Base-by-base conservation (phyloP, 768 basidiomycete genomes). In the Suillus tomentosus region DNA sequence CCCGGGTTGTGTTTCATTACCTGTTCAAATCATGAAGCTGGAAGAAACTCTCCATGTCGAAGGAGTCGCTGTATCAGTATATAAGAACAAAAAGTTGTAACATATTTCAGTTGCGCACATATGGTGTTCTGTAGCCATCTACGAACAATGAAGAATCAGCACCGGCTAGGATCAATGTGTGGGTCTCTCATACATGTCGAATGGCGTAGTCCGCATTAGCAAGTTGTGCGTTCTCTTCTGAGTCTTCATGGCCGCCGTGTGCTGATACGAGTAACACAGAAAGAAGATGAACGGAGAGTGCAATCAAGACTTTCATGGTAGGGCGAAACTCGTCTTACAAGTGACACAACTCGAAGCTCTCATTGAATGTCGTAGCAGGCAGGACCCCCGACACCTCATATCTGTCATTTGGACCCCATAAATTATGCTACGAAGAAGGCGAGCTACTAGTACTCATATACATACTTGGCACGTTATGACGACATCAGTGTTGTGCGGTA, bases 101-200 rank as follows among this genome's bases (percentile, higher is more conserved):
- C 22, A 39, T 36, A 0, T 27, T 19, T 58, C 17, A 6, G 40
- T 42, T 31, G 24, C 78, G 69, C 77, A 92, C 90, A 93, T 92
- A 74, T 94, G 92, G 74, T 95, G 94, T 71, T 96, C 94, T 34
- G 85, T 83, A 54, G 91, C 86, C 94, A 96, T 96, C 92, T 95
- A 76, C 24, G 59, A 43, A 64, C 36, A 47, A 68, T n/a, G 62
- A 63, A 61, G 63, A 37, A 61, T 67, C 53, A 73, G 68, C 61
- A 62, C 56, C 64, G 36, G 58, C 62, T 34, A 62, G 56, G 39
- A 54, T 57, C 13, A 61, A 60, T 40, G 15, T 34, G 47, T 54
- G 27, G 17, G 39, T 4, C 59, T 65, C 66, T 86, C 93, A 71
- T 87, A 96, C 95, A 81, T 98, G 96, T 82, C 91, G 82, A 74